Base-by-base conservation (phyloP, 495 filamentous ascomycete species). In the Daldinia grandis region DNA sequence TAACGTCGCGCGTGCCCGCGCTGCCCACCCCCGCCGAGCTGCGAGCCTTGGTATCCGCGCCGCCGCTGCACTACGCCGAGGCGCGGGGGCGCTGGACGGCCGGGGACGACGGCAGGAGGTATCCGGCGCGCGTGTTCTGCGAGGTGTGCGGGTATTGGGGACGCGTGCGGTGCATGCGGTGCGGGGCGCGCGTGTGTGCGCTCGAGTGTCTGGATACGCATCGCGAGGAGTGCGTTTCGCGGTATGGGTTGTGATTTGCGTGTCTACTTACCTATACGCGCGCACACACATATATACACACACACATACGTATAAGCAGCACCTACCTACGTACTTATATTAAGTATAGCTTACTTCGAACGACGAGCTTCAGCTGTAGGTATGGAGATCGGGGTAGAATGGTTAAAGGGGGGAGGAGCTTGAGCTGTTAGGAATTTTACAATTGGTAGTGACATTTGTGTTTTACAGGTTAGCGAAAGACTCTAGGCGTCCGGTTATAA, bases 91-190 rank as follows among this genome's bases (percentile, higher is more conserved):
- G 80, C 10, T 87, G 88, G 62, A 81, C 87, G 2, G 67, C 49
- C 7, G 77, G 70, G 8, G 78, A 75, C 40, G 72, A 80, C 58
- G 64, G 66, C 65, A 56, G 64, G 59, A 47, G 55, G 57, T 88
- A 87, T 56, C 88, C 92, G n/a, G 80, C 84, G 58, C 83, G 93
- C 57, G 75, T 77, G 27, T 97, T 97, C 75, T 97, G 94, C 80
- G 92, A 91, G 74, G 89, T 94, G 57, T 97, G 94, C 79, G 94
- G 94, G 31, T 97, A 95, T 78, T 97, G 94, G 94, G 94, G 94
- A 1, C 85, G 91, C 69, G 91, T 93, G 30, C 87, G 86, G 78
- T 97, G 94, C 78, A 87, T 90, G 81, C 94, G 89, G 79, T 97
- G 94, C 80, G 93, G 93, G 37, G 83, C 86, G 60, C 79, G 92